Evolutionary conservation across 768 basidiomycete species (phyloP), one percentile per base, ranked within the genome.

Genomic region (Rhodotorula diobovata): DNA sequence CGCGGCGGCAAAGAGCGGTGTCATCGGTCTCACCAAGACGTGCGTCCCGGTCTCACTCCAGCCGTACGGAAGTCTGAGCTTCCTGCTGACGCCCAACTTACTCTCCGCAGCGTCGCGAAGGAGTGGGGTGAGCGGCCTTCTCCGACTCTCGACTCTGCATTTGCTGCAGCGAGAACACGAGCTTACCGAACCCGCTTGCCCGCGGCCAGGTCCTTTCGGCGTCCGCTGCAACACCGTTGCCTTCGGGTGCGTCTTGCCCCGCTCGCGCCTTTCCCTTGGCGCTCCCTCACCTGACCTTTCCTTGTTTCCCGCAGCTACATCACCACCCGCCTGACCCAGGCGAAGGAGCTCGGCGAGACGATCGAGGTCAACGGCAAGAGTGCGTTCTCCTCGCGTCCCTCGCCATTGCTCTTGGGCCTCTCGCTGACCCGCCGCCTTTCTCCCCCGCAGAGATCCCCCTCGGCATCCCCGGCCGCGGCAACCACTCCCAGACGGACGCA

Each of bases 211-310:
- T 41, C 80, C 83, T 8, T 91, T 88, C 80, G 88, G 87, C 74
- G 89, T 91, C 32, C 88, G 90, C 61, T 88, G 88, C 37, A 91
- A 93, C 82, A 88, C 88, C 6, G 81, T 93, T 54, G 90, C 90
- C 8, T 91, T 73, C 63, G 68, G 62, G n/a, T 72, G 10, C 43
- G 51, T 51, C 60, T 15, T 30, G 14, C 7, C n/a, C 9, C 12
- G 0, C 37, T 8, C 41, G 20, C 35, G 18, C 0, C 9, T 10
- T 14, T 14, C 34, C n/a, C n/a, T n/a, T n/a, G n/a, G n/a, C n/a
- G n/a, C n/a, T n/a, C n/a, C n/a, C n/a, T n/a, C 23, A 12, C 3
- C 16, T 14, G 14, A 15, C 30, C 28, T 28, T 50, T 18, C 30
- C 32, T 46, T 11, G 50, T 37, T 53, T 86, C n/a, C 5, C 14